phyloP scores from a whole-genome alignment of 768 basidiomycete genomes.

The Russula sp. region DNA sequence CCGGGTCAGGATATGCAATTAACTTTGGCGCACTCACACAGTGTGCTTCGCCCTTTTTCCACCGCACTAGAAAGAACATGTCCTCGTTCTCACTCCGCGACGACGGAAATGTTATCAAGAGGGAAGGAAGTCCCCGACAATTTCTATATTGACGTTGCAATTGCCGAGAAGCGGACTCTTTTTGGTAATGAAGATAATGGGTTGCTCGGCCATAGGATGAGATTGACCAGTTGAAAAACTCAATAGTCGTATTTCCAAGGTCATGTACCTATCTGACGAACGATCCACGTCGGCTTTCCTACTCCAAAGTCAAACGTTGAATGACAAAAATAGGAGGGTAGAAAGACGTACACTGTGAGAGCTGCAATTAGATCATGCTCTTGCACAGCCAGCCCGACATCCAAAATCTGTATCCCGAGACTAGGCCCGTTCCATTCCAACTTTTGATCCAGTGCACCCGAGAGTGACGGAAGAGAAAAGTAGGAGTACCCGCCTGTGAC shows the following conservation, averaged over 20 bases:
- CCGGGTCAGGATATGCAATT: neutral
- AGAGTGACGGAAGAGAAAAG: slow-evolving; percentile 8
- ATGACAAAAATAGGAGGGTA: neutral
- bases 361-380: slow-evolving; percentile 19
- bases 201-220: slow-evolving; percentile 14
- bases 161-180: slow-evolving; percentile 2
- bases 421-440: neutral
- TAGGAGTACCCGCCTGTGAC: slow-evolving; percentile 15
- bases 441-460: neutral
- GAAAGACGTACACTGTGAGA: slow-evolving; percentile 13
- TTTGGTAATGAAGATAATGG: slow-evolving; percentile 11
- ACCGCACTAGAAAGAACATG: slow-evolving; percentile 23
- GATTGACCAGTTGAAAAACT: slow-evolving; percentile 17
- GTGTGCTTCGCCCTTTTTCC: slow-evolving; percentile 25
- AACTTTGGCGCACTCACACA: slow-evolving; percentile 19
- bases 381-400: slow-evolving; percentile 17
- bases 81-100: slow-evolving; percentile 7
- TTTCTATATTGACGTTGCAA: slow-evolving; percentile 15
- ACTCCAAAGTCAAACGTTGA: neutral
- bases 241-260: slow-evolving; percentile 16
- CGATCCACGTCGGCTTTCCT: neutral
- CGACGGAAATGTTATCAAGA: slow-evolving; percentile 15
- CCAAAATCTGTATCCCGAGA: slow-evolving; percentile 13
- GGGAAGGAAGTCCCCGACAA: slow-evolving; percentile 18
- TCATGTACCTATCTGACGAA: neutral